phyloP scores from a whole-genome alignment of 495 filamentous ascomycete species.

The Aspergillus incahuasiensis region DNA sequence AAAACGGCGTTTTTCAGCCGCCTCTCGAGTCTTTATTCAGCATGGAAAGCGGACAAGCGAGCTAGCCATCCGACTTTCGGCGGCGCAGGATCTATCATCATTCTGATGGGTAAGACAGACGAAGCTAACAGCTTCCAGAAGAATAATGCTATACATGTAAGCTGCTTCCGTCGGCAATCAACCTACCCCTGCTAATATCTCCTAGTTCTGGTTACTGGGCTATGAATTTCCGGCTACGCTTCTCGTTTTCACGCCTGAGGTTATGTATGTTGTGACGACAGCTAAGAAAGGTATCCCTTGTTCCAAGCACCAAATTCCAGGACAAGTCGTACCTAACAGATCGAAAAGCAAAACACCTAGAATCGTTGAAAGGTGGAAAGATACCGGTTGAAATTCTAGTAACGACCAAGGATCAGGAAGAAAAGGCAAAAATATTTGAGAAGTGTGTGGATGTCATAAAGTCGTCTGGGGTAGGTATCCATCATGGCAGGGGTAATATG shows the following conservation, averaged over 20 bases:
- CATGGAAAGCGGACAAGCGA: conserved; percentile 96
- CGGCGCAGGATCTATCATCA: conserved; percentile 77
- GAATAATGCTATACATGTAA: conserved; percentile 90
- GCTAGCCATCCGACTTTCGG: conserved; percentile 68
- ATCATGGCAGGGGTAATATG: background rate
- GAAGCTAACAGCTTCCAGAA: conserved; percentile 81
- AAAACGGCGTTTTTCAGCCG: conserved; percentile 87
- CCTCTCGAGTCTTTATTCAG: conserved; percentile 73
- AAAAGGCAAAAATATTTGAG: conserved; percentile 81
- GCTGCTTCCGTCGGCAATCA: conserved; percentile 24
- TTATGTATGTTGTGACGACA: conserved; percentile 86
- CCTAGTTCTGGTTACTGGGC: conserved; percentile 92
- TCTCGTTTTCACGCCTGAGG: conserved; percentile 83
- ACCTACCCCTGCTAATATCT: background rate
- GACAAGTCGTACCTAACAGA: background rate
- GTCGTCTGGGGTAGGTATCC: conserved; percentile 65
- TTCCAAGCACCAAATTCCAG: background rate
- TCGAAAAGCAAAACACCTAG: conserved; percentile 67
- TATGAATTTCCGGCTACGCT: conserved; percentile 98
- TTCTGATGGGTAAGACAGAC: conserved; percentile 92
- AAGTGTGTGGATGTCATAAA: conserved; percentile 83
- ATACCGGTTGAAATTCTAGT: conserved; percentile 85
- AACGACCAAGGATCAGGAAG: conserved; percentile 80
- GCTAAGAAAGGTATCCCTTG: conserved; percentile 79
- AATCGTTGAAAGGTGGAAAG: conserved; percentile 86